Evolutionary conservation across 2,329 filamentous ascomycete genomes (phyloP).

Genomic region (Hypoxylon rubiginosum): DNA sequence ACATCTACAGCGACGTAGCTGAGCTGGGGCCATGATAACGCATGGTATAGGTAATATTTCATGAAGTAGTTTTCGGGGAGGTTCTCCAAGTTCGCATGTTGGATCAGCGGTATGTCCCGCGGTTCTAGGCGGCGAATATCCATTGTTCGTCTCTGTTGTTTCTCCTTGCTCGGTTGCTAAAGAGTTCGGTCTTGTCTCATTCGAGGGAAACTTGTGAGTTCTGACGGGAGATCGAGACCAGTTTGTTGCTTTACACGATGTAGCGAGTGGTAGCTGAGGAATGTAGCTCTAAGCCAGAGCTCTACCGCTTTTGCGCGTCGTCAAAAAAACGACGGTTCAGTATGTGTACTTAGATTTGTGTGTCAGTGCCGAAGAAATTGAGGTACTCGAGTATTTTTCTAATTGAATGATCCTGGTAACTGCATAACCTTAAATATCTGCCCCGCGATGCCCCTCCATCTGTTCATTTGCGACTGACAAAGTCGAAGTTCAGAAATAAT

Average conservation of each 20-base stretch:
- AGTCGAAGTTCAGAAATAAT: neutral
- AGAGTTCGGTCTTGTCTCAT: slow-evolving; percentile 14
- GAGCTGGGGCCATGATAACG: slow-evolving; percentile 96
- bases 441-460: slow-evolving; percentile 17
- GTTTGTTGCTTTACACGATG: neutral
- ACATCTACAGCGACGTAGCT: slow-evolving; percentile 97
- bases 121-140: slow-evolving; percentile 90
- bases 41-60: slow-evolving; percentile 99
- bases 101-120: slow-evolving; percentile 89
- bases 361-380: neutral
- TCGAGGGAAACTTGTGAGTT: neutral
- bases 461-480: neutral
- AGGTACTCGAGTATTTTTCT: neutral
- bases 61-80: slow-evolving; percentile 99
- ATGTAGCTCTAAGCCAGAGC: neutral
- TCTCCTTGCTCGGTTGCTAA: slow-evolving; percentile 3
- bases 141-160: slow-evolving; percentile 66
- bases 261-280: neutral
- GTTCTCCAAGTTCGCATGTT: slow-evolving; percentile 99
- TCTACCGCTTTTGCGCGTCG: slow-evolving; percentile 3
- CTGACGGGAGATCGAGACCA: neutral
- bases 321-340: neutral
- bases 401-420: neutral
- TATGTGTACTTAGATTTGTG: neutral
- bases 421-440: slow-evolving; percentile 8